A percentile compares a stretch with the other conserved stretches of the same genome.
Conservation (phyloP, 2,329 filamentous ascomycete species). For the Apiospora kogelbergensis region DNA sequence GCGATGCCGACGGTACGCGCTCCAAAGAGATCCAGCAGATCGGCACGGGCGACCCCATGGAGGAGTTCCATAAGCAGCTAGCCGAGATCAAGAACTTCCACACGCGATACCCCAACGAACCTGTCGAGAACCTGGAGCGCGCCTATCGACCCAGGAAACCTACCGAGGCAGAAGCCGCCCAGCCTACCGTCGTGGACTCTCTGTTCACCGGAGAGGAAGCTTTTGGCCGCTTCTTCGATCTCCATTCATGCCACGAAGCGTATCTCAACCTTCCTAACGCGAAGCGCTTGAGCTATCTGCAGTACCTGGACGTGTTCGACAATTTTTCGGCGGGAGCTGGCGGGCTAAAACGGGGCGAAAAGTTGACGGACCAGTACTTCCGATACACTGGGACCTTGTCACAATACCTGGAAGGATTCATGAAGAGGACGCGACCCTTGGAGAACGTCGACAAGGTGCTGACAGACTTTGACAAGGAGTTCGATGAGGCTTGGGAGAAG, state of each 20-base stretch:
- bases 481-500: slow-evolving; percentile 78
- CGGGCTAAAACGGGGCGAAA: slow-evolving; percentile 76
- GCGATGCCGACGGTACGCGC: slow-evolving; percentile 70
- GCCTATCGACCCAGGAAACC: slow-evolving; percentile 75
- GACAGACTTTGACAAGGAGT: slow-evolving; percentile 75
- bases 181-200: slow-evolving; percentile 73
- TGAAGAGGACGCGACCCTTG: slow-evolving; percentile 79
- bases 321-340: slow-evolving; percentile 74
- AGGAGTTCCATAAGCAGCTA: slow-evolving; percentile 87
- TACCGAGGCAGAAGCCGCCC: slow-evolving; percentile 62
- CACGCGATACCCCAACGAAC: slow-evolving; percentile 87
- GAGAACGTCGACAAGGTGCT: slow-evolving; percentile 84
- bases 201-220: slow-evolving; percentile 97
- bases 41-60: slow-evolving; percentile 81
- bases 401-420: slow-evolving; percentile 83
- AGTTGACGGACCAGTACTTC: slow-evolving; percentile 91
- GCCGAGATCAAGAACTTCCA: slow-evolving; percentile 84
- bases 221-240: slow-evolving; percentile 88
- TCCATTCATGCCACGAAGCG: slow-evolving; percentile 79
- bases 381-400: slow-evolving; percentile 80
- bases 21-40: slow-evolving; percentile 82
- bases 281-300: slow-evolving; percentile 83
- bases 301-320: slow-evolving; percentile 92
- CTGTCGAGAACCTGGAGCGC: slow-evolving; percentile 90
- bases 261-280: slow-evolving; percentile 88